These are phyloP conservation scores for Kickxella alabastrina DNA, from an alignment of 192 early-diverging fungal species.

Conservation along the genomic window DNA sequence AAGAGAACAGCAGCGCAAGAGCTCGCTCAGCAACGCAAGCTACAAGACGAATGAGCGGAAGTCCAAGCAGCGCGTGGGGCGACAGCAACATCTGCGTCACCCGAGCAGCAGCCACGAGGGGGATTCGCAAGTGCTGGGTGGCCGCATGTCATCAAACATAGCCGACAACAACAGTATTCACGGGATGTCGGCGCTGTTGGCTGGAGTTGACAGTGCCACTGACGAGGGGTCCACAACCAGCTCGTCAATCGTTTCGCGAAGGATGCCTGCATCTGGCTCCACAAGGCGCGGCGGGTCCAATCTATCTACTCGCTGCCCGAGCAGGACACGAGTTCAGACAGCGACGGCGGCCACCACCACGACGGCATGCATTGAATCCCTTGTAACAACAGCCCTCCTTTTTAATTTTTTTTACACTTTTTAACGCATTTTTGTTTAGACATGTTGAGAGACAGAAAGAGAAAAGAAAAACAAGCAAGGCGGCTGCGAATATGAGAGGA, in stretches of 20 bases:
- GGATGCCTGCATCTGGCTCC: background rate
- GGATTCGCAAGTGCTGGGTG: background rate
- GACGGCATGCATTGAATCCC: too few relatives aligned
- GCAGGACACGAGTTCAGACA: constrained; percentile 35
- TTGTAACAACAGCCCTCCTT: too few relatives aligned
- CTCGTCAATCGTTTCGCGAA: constrained; percentile 26
- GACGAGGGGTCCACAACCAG: constrained; percentile 48
- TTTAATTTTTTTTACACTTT: too few relatives aligned
- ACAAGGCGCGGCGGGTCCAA: constrained; percentile 23
- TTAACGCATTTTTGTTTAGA: too few relatives aligned
- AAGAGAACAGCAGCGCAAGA: constrained; percentile 23
- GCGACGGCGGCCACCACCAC: too few relatives aligned
- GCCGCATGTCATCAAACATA: too few relatives aligned
- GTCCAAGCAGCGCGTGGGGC: constrained; percentile 13
- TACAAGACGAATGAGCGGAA: constrained; percentile 30
- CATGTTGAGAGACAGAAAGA: background rate
- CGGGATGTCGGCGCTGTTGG: constrained; percentile 6
- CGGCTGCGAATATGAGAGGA: too few relatives aligned
- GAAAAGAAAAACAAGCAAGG: background rate
- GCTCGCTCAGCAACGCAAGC: constrained; percentile 19
- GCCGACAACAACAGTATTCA: background rate
- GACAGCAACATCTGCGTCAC: background rate
- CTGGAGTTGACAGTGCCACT: constrained; percentile 41
- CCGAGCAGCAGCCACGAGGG: constrained; percentile 11
- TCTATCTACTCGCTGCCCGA: constrained; percentile 29